Evolutionary conservation across 2,329 filamentous ascomycete genomes (phyloP).

Genomic region (Chaetoscypha palmicola): DNA sequence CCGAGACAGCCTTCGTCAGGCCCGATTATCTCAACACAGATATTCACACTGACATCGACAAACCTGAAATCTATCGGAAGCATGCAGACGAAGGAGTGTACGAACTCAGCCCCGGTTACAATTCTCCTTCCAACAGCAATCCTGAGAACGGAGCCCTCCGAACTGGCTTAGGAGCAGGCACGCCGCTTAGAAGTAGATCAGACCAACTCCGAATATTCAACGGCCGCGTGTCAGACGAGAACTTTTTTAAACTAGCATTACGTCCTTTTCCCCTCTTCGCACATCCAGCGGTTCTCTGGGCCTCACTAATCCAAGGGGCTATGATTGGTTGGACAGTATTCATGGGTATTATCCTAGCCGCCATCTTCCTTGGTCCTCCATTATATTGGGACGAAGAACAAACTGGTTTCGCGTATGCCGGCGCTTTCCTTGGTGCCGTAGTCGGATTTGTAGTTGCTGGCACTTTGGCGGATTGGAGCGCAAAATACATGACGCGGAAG

Average conservation of each 20-base stretch:
- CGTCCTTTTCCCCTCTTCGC: conserved; percentile 76
- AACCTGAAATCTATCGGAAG: neutral
- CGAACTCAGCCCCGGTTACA: neutral
- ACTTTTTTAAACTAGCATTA: conserved; percentile 56
- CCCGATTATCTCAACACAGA: conserved; percentile 64
- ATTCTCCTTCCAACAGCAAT: neutral
- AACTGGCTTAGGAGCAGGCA: conserved; percentile 4
- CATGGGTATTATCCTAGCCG: conserved; percentile 75
- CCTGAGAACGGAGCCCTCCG: neutral
- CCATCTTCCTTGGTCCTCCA: conserved; percentile 73
- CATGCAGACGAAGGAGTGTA: neutral
- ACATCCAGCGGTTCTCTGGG: conserved; percentile 82
- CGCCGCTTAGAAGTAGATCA: conserved; percentile 47
- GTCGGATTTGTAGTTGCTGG: conserved; percentile 72
- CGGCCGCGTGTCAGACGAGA: conserved; percentile 73
- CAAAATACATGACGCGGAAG: conserved; percentile 59
- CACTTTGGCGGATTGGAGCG: conserved; percentile 64
- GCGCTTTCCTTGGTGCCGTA: conserved; percentile 77
- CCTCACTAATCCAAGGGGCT: conserved; percentile 71
- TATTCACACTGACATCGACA: conserved; percentile 35
- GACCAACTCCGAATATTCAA: conserved; percentile 65
- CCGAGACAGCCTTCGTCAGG: conserved; percentile 74
- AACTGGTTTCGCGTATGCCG: conserved; percentile 81
- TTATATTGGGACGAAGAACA: conserved; percentile 75
- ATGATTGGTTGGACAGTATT: conserved; percentile 96